Evolutionary conservation across 1,284 basidiomycete species (phyloP).

Genomic region (Irpex lacteus): DNA sequence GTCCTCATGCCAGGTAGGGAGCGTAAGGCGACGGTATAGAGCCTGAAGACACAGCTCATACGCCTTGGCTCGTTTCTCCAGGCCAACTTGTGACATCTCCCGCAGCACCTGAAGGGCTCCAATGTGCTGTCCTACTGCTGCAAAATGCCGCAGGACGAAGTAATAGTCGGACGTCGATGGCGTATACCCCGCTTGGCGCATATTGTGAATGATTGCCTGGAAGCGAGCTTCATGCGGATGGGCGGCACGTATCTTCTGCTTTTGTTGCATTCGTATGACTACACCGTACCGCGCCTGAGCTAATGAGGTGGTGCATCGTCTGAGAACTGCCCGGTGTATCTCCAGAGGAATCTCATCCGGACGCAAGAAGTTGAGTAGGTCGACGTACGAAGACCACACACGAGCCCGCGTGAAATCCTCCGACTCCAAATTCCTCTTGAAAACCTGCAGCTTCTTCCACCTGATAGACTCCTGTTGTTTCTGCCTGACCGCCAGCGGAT

Average conservation of each 20-base stretch:
- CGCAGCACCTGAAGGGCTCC: slow-evolving; percentile 58
- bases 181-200: slow-evolving; percentile 46
- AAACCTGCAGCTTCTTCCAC: slow-evolving; percentile 30
- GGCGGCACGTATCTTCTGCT: slow-evolving; percentile 29
- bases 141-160: slow-evolving; percentile 69
- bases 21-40: slow-evolving; percentile 58
- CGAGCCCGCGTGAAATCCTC: background rate
- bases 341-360: slow-evolving; percentile 51
- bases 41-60: slow-evolving; percentile 65
- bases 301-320: slow-evolving; percentile 53
- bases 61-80: slow-evolving; percentile 49
- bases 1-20: slow-evolving; percentile 45
- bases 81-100: slow-evolving; percentile 47
- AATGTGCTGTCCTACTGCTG: slow-evolving; percentile 62
- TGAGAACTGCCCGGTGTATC: slow-evolving; percentile 64
- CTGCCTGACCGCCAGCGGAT: background rate
- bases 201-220: slow-evolving; percentile 63
- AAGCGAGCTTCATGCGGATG: slow-evolving; percentile 63
- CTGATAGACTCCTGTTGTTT: slow-evolving; percentile 8
- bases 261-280: slow-evolving; percentile 35
- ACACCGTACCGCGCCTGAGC: slow-evolving; percentile 42
- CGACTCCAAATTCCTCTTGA: slow-evolving; percentile 38
- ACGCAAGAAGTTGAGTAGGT: slow-evolving; percentile 47
- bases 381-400: slow-evolving; percentile 61
- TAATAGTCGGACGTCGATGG: slow-evolving; percentile 68